Conservation (phyloP, 208 protist genomes). For the Porcisia deanei region DNA sequence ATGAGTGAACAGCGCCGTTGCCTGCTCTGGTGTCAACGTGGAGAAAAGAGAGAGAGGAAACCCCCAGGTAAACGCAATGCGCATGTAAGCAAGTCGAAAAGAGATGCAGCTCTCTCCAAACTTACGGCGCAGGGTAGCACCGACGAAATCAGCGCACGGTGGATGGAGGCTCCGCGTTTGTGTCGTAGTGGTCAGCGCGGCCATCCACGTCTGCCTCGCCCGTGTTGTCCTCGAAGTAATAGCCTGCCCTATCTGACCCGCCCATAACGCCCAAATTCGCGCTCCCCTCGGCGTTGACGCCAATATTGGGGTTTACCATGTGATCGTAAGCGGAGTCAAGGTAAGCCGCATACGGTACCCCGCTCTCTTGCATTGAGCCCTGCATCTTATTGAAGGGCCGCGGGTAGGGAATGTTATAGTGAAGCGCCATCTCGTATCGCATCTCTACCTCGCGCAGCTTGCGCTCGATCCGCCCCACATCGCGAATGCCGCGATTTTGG, state of each 20-base stretch:
- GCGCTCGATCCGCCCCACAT: slow-evolving; percentile 59
- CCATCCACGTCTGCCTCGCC: slow-evolving; percentile 57
- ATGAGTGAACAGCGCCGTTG: not conserved
- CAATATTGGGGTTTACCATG: slow-evolving; percentile 65
- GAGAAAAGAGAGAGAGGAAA: not conserved
- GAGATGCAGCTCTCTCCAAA: not conserved
- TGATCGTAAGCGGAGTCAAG: slow-evolving; percentile 88
- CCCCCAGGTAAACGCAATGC: not conserved
- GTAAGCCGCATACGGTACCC: slow-evolving; percentile 78
- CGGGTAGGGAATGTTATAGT: slow-evolving; percentile 89
- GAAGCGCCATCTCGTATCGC: slow-evolving; percentile 84
- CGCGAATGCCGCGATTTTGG: slow-evolving; percentile 59
- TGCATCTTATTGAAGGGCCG: slow-evolving; percentile 79
- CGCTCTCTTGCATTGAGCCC: slow-evolving; percentile 80
- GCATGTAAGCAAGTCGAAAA: not conserved
- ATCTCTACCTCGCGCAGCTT: slow-evolving; percentile 91
- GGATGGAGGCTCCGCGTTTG: slow-evolving; percentile 34
- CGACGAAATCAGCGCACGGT: slow-evolving; percentile 13
- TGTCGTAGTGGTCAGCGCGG: slow-evolving; percentile 36
- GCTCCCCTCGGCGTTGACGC: slow-evolving; percentile 68
- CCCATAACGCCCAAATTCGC: slow-evolving; percentile 74
- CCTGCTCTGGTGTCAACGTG: not conserved
- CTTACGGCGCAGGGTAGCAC: not conserved
- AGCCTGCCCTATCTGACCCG: slow-evolving; percentile 29
- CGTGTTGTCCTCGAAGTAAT: slow-evolving; percentile 58